Conservation (phyloP, 441 rosid species). For the Erodium chrysanthum region DNA sequence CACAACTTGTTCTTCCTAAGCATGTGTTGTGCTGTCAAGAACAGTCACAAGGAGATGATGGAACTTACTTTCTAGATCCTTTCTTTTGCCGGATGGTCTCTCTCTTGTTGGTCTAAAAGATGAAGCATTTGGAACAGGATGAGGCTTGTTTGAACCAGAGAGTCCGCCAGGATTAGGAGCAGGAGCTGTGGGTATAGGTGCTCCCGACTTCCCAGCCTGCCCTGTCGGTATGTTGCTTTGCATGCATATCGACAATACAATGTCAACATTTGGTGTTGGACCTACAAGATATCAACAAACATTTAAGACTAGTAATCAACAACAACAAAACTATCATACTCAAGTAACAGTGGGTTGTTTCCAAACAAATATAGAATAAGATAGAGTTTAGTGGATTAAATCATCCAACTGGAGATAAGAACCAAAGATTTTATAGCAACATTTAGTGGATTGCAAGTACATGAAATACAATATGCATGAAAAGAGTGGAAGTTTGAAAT, state of each 20-base stretch:
- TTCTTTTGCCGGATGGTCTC: slow-evolving; percentile 59
- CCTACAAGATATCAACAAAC: slow-evolving; percentile 31
- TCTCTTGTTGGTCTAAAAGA: slow-evolving; percentile 55
- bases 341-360: no score
- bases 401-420: no score
- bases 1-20: no score
- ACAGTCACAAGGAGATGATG: neutral
- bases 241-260: slow-evolving; percentile 75
- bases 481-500: neutral
- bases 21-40: neutral
- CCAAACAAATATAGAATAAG: no score
- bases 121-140: slow-evolving; percentile 34
- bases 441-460: no score
- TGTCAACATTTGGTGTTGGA: slow-evolving; percentile 66
- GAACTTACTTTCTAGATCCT: slow-evolving; percentile 49
- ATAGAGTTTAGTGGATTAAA: no score
- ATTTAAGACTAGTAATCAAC: neutral
- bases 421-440: no score
- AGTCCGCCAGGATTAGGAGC: slow-evolving; percentile 51
- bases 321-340: no score
- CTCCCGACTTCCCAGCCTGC: slow-evolving; percentile 37
- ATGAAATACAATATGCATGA: no score
- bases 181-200: slow-evolving; percentile 25
- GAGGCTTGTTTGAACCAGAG: slow-evolving; percentile 57
- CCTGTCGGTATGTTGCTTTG: slow-evolving; percentile 55